phyloP scores from a whole-genome alignment of 768 basidiomycete genomes.

The Leccinellum albellum region DNA sequence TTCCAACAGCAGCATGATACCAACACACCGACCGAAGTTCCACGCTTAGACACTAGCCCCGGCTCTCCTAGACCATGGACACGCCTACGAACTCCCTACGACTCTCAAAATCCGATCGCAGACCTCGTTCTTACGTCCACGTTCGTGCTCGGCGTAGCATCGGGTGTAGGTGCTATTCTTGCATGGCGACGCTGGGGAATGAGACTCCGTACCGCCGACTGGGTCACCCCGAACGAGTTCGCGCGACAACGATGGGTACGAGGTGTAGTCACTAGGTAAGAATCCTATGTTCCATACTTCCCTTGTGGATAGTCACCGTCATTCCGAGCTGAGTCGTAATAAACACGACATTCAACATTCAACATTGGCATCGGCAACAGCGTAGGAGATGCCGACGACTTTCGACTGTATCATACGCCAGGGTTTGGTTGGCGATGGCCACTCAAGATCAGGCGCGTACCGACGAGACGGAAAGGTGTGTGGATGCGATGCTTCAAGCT shows the following conservation, averaged over 20 bases:
- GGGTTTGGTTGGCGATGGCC: conserved; percentile 72
- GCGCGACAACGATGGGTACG: conserved; percentile 62
- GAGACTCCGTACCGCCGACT: conserved; percentile 62
- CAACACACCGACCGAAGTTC: neutral
- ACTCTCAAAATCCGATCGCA: neutral
- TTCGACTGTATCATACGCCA: conserved; percentile 81
- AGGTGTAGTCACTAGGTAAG: conserved; percentile 78
- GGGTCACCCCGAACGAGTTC: conserved; percentile 64
- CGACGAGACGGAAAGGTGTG: conserved; percentile 54
- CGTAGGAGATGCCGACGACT: conserved; percentile 86
- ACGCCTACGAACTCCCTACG: neutral
- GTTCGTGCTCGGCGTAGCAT: conserved; percentile 16
- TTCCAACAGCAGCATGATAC: neutral
- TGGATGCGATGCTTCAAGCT: too few species aligned
- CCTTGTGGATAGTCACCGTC: neutral
- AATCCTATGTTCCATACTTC: neutral
- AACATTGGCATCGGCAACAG: conserved; percentile 33
- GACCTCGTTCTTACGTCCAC: neutral
- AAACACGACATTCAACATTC: neutral
- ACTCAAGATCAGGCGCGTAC: conserved; percentile 63
- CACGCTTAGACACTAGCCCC: neutral
- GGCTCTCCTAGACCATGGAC: neutral
- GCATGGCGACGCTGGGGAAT: conserved; percentile 51
- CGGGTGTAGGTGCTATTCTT: conserved; percentile 12
- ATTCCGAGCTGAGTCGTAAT: neutral